Conservation (phyloP, 1,284 basidiomycete genomes). For the Sphaerobolus stellatus region DNA sequence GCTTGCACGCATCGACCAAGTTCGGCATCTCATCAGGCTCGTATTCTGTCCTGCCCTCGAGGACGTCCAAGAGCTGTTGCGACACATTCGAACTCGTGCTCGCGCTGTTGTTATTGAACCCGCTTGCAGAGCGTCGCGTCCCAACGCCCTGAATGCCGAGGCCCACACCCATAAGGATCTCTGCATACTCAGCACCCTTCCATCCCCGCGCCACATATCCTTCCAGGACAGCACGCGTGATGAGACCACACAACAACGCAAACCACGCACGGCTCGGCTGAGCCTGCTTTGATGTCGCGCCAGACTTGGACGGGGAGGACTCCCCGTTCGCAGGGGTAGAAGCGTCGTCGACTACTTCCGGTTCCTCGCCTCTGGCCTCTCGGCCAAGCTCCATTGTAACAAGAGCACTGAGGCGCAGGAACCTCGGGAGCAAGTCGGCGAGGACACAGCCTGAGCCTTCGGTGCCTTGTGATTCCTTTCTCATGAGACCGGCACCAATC, state of each 20-base stretch:
- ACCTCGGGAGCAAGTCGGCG: slow-evolving; percentile 66
- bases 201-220: slow-evolving; percentile 79
- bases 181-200: slow-evolving; percentile 67
- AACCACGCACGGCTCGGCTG: slow-evolving; percentile 78
- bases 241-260: slow-evolving; percentile 66
- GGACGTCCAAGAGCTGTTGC: slow-evolving; percentile 13
- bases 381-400: slow-evolving; percentile 70
- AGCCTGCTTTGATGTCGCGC: slow-evolving; percentile 7
- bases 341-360: slow-evolving; percentile 2
- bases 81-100: background rate
- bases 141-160: slow-evolving; percentile 41
- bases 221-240: slow-evolving; percentile 77
- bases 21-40: slow-evolving; percentile 76
- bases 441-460: slow-evolving; percentile 29
- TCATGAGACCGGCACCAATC: slow-evolving; percentile 8
- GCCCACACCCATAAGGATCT: slow-evolving; percentile 72
- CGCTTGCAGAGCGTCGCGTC: background rate
- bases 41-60: slow-evolving; percentile 39
- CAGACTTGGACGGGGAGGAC: background rate
- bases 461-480: background rate
- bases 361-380: slow-evolving; percentile 42
- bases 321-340: background rate
- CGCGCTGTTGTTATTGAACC: background rate
- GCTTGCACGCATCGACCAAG: slow-evolving; percentile 59
- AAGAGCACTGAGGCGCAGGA: slow-evolving; percentile 70